Base-by-base conservation (phyloP, 306 rosid species). In the Luffa acutangula region DNA sequence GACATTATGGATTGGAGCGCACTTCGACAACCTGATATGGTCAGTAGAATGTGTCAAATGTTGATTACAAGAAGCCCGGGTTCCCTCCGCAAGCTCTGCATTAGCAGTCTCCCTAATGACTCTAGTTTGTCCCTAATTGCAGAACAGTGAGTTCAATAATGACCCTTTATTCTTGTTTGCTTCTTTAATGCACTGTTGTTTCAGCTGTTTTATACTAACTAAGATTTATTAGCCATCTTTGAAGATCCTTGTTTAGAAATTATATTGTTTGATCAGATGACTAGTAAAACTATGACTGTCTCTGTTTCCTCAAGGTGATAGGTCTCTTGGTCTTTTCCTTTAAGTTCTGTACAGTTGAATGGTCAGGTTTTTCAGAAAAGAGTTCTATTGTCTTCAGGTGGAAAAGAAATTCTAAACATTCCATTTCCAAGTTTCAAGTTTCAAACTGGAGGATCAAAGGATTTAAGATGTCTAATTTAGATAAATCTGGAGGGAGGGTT, bases 1-100 rank as follows among this genome's bases (percentile, higher is more conserved):
- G 92, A 96, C 80, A 88, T 96, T 77, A 89, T 88, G 63, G 96
- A 96, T 13, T 96, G 96, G 98, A 90, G 97, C 79, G 78, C 67
- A 21, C 73, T 82, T 3, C 86, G 87, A 81, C 81, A 80, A 66
- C 85, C 94, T 4, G 88, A 88, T 43, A 85, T 70, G 49, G 89
- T 93, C 7, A 90, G 88, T 45, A 86, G 80, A 52, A 85, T 96
- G 93, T 88, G 93, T 51, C 87, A 85, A 65, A 75, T 86, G 93
- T 87, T 96, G 54, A 83, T 96, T 49, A 71, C 82, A 9, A 90
- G 91, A 83, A 93, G 96, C 60, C 76, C 83, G 49, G 98, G 98
- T 64, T 93, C 96, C 14, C 94, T 90, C 51, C 88, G 89, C 65
- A 93, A 90, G 85, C 91, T 96, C 43, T 85, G 85, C 65, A 94